A percentile compares a stretch with the other conserved stretches of the same genome.
Evolutionary conservation across 768 basidiomycete genomes (phyloP).

Genomic region (Rhodosporidiobolus sp.): DNA sequence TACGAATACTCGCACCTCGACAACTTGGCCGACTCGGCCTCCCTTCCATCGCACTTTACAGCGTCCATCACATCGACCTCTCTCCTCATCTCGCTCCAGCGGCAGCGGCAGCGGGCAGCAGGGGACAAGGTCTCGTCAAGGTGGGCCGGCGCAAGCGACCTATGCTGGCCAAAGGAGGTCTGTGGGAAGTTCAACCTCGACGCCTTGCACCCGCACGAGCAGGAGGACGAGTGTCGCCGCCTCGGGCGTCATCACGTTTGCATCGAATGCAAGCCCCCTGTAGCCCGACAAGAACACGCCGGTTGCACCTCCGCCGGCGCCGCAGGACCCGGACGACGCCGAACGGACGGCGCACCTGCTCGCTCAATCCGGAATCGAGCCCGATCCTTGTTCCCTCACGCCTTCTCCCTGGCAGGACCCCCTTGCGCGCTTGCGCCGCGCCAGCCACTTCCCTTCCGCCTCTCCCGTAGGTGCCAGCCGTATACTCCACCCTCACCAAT

Average conservation of each 20-base stretch:
- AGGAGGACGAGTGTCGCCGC: background rate
- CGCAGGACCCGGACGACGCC: background rate
- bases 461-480: background rate
- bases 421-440: background rate
- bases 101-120: background rate
- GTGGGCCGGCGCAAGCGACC: too few species aligned
- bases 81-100: background rate
- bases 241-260: background rate
- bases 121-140: background rate
- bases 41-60: background rate
- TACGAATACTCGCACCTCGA: background rate
- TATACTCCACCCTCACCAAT: background rate
- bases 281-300: too few species aligned
- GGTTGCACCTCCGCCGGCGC: too few species aligned
- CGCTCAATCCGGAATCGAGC: background rate
- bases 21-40: background rate
- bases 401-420: background rate
- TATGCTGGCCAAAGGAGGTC: background rate
- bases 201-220: background rate
- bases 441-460: background rate
- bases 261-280: background rate
- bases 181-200: background rate
- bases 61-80: background rate
- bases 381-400: too few species aligned
- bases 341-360: background rate